A percentile compares a stretch with the other conserved stretches of the same genome.
These are phyloP conservation scores for Pisolithus tinctorius DNA, from an alignment of 768 basidiomycete genomes.

Conservation along the genomic window DNA sequence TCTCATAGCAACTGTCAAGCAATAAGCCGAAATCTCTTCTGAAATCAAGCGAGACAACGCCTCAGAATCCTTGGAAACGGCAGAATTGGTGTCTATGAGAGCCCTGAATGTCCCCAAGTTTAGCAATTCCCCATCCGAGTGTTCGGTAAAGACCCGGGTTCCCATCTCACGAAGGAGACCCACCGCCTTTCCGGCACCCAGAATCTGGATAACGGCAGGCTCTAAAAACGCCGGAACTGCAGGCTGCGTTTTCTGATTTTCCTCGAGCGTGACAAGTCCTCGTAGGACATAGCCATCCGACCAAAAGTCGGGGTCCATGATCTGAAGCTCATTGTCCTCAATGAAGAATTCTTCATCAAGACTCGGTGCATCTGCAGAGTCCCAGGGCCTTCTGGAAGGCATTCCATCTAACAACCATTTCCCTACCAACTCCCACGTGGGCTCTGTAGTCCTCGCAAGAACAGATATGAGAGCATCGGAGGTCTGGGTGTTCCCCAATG, in stretches of 20 bases:
- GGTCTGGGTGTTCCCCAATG: constrained; percentile 49
- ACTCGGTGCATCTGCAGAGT: constrained; percentile 10
- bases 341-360: constrained; percentile 80
- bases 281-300: constrained; percentile 59
- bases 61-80: constrained; percentile 48
- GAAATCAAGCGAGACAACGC: constrained; percentile 55
- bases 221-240: constrained; percentile 55
- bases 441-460: constrained; percentile 58
- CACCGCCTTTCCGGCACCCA: constrained; percentile 69
- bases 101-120: constrained; percentile 39
- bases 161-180: constrained; percentile 63
- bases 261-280: constrained; percentile 28
- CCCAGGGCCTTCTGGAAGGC: constrained; percentile 38
- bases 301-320: constrained; percentile 77
- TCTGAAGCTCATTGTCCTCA: constrained; percentile 57
- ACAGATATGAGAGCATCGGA: constrained; percentile 54
- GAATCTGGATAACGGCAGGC: constrained; percentile 49
- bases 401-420: constrained; percentile 72
- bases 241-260: constrained; percentile 18
- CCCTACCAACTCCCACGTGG: constrained; percentile 67
- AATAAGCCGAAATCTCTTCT: constrained; percentile 55
- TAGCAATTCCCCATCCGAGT: constrained; percentile 21
- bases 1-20: constrained; percentile 41
- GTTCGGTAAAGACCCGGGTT: constrained; percentile 13
- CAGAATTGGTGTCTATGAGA: constrained; percentile 28